Evolutionary conservation across 1,139 yeast genomes (phyloP), one percentile per base, ranked within the genome.

Genomic region (Taiozyma sp.): DNA sequence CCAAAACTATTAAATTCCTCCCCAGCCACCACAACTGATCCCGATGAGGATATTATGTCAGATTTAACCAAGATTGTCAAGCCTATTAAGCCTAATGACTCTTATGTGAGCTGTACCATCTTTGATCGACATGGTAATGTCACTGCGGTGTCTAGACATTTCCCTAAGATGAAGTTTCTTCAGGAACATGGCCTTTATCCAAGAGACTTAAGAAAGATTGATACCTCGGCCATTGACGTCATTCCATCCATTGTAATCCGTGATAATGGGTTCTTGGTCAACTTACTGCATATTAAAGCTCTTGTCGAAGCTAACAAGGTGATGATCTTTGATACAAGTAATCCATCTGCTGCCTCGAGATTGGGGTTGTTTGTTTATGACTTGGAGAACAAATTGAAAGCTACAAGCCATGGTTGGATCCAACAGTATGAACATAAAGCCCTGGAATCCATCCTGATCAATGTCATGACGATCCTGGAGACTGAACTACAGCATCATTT

Each of bases 211-310:
- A 72, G 97, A 6, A 90, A 89, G 62, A 85, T 95, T 51, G 99
- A 93, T 69, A 86, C 96, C 8, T 89, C 96, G 0, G 79, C 88
- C 29, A 84, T 88, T 55, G 96, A 91, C 66, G 87, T 93, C 38
- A 93, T 90, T 10, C 99, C 99, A 0, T 82, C 93, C 34, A 84
- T 93, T 43, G 76, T 89, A 64, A 85, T 91, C 16, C 80, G 97
- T 49, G 80, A 85, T 34, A 80, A 83, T 61, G 86, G 96, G 41
- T 87, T 92, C 30, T 70, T 93, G 47, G 82, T 93, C 45, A 91
- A 89, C 63, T 71, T 93, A 52, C 71, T 92, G 47, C 96, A 93
- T 65, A 88, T 93, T 42, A 84, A 91, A 57, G 97, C 98, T 1
- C 75, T 93, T 48, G 82, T 93, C 38, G 88, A 88, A 62, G 81